These are phyloP conservation scores for Dryas integrifolia DNA, from an alignment of 331 rosid species.

Conservation along the genomic window DNA sequence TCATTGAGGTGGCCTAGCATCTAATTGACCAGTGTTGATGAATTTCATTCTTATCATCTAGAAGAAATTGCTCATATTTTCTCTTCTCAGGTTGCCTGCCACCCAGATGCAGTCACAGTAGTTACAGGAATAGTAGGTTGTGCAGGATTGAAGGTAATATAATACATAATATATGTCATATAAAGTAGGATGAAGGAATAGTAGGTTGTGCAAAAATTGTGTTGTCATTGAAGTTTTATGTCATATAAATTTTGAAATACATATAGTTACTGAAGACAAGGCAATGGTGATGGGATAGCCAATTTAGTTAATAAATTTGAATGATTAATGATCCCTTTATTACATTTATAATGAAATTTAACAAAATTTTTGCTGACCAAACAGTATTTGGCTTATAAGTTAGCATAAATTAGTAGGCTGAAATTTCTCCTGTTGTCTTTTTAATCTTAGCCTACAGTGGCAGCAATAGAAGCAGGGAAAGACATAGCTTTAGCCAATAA, in stretches of 20 bases:
- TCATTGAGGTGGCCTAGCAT: slow-evolving; percentile 64
- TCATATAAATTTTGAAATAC: background rate
- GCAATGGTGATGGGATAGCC: background rate
- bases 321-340: background rate
- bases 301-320: background rate
- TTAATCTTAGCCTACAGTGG: slow-evolving; percentile 77
- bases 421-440: slow-evolving; percentile 25
- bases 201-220: slow-evolving; percentile 79
- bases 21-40: slow-evolving; percentile 10
- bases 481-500: slow-evolving; percentile 96
- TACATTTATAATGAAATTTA: background rate
- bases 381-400: background rate
- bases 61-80: slow-evolving; percentile 14
- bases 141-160: slow-evolving; percentile 80
- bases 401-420: slow-evolving; percentile 30
- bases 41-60: slow-evolving; percentile 9
- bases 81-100: slow-evolving; percentile 79
- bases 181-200: slow-evolving; percentile 40
- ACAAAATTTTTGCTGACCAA: background rate
- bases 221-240: background rate
- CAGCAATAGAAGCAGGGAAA: slow-evolving; percentile 93
- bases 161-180: too few relatives aligned
- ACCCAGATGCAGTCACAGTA: slow-evolving; percentile 85
- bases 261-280: background rate
- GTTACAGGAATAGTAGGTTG: slow-evolving; percentile 98